phyloP scores from a whole-genome alignment of 768 basidiomycete species.

The Amanita polypyramis region DNA sequence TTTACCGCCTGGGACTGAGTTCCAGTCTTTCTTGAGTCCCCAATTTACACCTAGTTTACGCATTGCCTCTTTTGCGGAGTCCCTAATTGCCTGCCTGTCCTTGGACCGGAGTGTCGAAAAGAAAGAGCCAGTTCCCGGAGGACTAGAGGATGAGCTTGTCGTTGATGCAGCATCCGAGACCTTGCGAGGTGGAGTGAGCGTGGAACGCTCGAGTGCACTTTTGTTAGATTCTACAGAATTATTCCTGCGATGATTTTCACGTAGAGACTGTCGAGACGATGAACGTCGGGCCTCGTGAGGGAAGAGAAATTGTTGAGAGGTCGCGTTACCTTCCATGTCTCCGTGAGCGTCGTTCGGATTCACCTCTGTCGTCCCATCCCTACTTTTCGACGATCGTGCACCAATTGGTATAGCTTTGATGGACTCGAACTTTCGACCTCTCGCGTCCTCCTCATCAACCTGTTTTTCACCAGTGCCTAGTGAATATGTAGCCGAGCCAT shows the following conservation, averaged over 20 bases:
- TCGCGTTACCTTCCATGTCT: background rate
- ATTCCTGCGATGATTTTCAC: constrained; percentile 19
- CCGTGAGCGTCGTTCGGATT: constrained; percentile 1
- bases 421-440: constrained; percentile 27
- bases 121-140: constrained; percentile 34
- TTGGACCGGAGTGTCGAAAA: constrained; percentile 72
- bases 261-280: constrained; percentile 32
- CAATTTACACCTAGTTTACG: constrained; percentile 89
- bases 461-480: constrained; percentile 8
- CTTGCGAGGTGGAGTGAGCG: constrained; percentile 24
- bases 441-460: constrained; percentile 12
- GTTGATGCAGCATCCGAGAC: constrained; percentile 18
- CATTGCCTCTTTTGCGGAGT: constrained; percentile 81
- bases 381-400: constrained; percentile 4
- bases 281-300: constrained; percentile 25
- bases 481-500: constrained; percentile 18
- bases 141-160: constrained; percentile 28
- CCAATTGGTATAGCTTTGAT: constrained; percentile 12
- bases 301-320: constrained; percentile 10
- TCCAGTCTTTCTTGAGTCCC: constrained; percentile 49
- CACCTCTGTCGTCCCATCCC: background rate
- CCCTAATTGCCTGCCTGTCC: constrained; percentile 81
- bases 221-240: background rate
- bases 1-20: constrained; percentile 11
- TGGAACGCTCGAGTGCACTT: constrained; percentile 6